These are phyloP conservation scores for Schwanniomyces sp. DNA, from an alignment of 805 yeast genomes.

Conservation along the genomic window DNA sequence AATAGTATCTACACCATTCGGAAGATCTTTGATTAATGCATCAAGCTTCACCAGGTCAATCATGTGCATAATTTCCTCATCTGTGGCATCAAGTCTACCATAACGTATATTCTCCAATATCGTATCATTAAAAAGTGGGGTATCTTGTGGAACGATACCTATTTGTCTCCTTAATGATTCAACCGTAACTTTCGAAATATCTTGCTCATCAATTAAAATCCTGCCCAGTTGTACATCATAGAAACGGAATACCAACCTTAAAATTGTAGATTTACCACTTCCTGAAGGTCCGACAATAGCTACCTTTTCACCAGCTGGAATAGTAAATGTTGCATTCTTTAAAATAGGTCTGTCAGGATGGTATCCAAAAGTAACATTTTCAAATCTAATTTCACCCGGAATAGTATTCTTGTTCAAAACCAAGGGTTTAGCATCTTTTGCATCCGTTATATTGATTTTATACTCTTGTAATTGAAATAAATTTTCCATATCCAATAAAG, in stretches of 20 bases:
- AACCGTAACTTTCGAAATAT: conserved; percentile 69
- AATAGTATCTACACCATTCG: conserved; percentile 79
- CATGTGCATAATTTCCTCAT: conserved; percentile 65
- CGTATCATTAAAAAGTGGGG: conserved; percentile 91
- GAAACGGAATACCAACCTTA: conserved; percentile 82
- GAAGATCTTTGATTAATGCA: conserved; percentile 62
- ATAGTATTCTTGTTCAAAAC: conserved; percentile 32
- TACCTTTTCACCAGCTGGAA: conserved; percentile 88
- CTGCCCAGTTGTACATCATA: conserved; percentile 81
- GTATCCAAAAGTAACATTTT: conserved; percentile 91
- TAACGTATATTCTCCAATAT: conserved; percentile 84
- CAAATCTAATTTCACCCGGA: conserved; percentile 82
- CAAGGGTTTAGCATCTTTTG: conserved; percentile 62
- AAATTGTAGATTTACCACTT: conserved; percentile 88
- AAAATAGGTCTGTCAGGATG: conserved; percentile 86
- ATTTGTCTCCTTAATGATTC: conserved; percentile 71
- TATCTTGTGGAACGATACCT: conserved; percentile 97
- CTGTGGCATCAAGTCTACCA: conserved; percentile 73
- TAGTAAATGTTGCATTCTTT: conserved; percentile 73
- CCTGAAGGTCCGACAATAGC: conserved; percentile 98
- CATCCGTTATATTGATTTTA: conserved; percentile 63
- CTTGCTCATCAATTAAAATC: conserved; percentile 85
- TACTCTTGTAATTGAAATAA: conserved; percentile 81
- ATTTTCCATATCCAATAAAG: conserved; percentile 93
- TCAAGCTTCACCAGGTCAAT: conserved; percentile 71